Percentiles rank a stretch among this genome's conserved stretches.
phyloP scores from a whole-genome alignment of 257 asterid species.

The Solanum pimpinellifolium region DNA sequence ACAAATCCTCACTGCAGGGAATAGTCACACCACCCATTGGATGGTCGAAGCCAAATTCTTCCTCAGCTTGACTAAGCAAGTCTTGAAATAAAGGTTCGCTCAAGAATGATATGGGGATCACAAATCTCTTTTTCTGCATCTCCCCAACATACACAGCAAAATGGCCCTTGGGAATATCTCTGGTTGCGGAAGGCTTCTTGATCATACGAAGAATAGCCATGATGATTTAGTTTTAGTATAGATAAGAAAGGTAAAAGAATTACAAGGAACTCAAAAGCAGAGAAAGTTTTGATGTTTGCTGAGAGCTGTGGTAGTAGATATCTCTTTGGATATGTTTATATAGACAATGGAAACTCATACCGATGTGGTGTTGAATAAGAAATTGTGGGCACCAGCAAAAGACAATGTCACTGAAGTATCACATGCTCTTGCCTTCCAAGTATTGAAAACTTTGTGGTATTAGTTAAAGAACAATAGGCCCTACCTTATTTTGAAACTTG shows the following conservation, averaged over 20 bases:
- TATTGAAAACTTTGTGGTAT: background rate
- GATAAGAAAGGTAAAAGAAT: background rate
- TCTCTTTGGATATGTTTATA: background rate
- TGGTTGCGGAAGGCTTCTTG: background rate
- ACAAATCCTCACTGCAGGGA: conserved; percentile 28
- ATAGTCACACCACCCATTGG: conserved; percentile 55
- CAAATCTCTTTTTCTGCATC: conserved; percentile 24
- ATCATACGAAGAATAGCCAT: background rate
- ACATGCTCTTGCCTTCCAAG: background rate
- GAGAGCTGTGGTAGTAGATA: background rate
- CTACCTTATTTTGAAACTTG: background rate
- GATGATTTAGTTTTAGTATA: background rate
- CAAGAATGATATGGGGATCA: conserved; percentile 21
- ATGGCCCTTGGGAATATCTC: conserved; percentile 46
- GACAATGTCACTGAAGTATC: background rate
- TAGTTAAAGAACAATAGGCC: background rate
- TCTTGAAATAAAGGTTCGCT: conserved; percentile 35
- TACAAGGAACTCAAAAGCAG: background rate
- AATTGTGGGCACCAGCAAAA: background rate
- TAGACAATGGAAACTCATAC: background rate
- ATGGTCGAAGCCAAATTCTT: conserved; percentile 30
- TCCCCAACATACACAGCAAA: conserved; percentile 48
- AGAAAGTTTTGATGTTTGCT: background rate
- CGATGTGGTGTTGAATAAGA: background rate
- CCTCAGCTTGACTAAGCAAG: conserved; percentile 24